Base-by-base conservation (phyloP, 1,139 yeast species). In the Diutina ranongensis region DNA sequence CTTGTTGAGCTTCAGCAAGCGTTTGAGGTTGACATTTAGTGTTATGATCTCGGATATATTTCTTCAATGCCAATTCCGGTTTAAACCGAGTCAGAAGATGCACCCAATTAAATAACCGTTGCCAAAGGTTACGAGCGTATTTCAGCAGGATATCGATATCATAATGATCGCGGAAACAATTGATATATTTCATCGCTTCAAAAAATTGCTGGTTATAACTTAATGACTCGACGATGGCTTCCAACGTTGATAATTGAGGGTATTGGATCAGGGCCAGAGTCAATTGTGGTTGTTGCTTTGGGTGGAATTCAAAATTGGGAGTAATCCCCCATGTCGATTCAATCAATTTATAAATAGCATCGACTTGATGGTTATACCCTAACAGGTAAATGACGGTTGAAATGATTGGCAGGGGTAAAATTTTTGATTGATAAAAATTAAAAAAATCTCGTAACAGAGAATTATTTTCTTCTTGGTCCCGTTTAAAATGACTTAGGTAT, bases 21-120 rank as follows among this genome's bases (percentile, higher is more conserved):
- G 31, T 35, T 4, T 15, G 18, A 12, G 36, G 19, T 19, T 9
- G 18, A 15, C 21, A 5, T 15, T 31, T 31, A 12, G 13, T 31
- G 4, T 9, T 12, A 10, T 31, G 7, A 5, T 9, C 4, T 15
- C 18, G 5, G 20, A 15, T 15, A 20, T 25, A 38, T 12, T 25
- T 20, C 9, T 22, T 20, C 13, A 38, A 38, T 18, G 32, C 42
- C 42, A 25, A 13, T 2, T 22, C 32, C 20, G 31, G 32, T 15
- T 38, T 38, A 27, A 21, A 38, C 31, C 42, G 42, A 7, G 42
- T 38, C 42, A 38, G 32, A 31, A 38, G 15, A 32, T 38, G 42
- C 13, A 38, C 42, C 42, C 42, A 38, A n/a, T 10, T 19, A 32
- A 38, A 38, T 12, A 38, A n/a, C 8, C 19, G 13, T 21, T 38